A percentile compares a stretch with the other conserved stretches of the same genome.
These are phyloP conservation scores for Leccinum imitatum DNA, from an alignment of 768 basidiomycete genomes.

Conservation along the genomic window DNA sequence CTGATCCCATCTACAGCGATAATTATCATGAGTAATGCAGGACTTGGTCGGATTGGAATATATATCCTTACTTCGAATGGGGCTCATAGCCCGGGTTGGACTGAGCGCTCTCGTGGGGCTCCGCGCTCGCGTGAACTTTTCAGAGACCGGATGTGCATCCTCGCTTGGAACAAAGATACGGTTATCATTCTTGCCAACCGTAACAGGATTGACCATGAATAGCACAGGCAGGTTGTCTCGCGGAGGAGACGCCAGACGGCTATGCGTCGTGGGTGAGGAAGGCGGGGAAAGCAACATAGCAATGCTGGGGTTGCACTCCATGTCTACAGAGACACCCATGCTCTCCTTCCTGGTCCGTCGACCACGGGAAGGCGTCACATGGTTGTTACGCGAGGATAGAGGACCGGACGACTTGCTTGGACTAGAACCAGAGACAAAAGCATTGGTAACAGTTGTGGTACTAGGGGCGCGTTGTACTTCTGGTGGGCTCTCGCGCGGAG, in stretches of 20 bases:
- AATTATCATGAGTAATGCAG: constrained; percentile 4
- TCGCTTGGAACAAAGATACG: constrained; percentile 1
- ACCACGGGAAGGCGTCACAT: constrained; percentile 15
- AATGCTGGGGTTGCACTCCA: constrained; percentile 11
- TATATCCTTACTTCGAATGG: constrained; percentile 15
- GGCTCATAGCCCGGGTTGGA: constrained; percentile 34
- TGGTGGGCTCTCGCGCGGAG: constrained; percentile 6
- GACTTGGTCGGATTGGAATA: background rate
- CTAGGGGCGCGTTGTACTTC: constrained; percentile 7
- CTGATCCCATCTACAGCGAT: constrained; percentile 26
- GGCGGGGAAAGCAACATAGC: constrained; percentile 30
- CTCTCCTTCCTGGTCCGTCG: constrained; percentile 18
- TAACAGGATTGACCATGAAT: background rate
- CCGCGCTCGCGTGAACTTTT: constrained; percentile 1
- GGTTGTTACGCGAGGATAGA: background rate
- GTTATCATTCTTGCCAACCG: background rate
- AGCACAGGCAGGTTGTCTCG: constrained; percentile 7
- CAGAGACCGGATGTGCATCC: background rate
- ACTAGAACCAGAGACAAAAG: constrained; percentile 5
- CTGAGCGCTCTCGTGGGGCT: constrained; percentile 29
- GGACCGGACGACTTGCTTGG: background rate
- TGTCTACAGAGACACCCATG: constrained; percentile 1
- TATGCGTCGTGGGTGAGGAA: constrained; percentile 13
- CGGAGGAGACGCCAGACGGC: constrained; percentile 3
- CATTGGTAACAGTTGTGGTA: constrained; percentile 14